Evolutionary conservation across 23 red algal genomes (phyloP), one percentile per base, ranked within the genome.

Genomic region (Gracilaria domingensis): DNA sequence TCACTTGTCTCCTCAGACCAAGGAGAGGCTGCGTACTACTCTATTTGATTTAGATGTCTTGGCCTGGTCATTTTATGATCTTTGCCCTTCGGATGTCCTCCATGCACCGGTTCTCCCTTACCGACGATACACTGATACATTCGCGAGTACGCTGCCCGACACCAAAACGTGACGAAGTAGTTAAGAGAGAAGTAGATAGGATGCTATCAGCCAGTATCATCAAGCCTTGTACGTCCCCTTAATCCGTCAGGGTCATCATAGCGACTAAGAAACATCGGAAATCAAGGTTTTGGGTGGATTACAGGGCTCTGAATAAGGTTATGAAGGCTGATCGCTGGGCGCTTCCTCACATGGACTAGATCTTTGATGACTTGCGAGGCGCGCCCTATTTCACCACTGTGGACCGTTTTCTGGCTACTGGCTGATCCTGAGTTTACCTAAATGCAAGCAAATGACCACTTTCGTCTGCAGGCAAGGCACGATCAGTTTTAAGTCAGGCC

Each of bases 301-400:
- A 82, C 50, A 11, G 34, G 4, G 32, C 49, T 2, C 28, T 82
- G 12, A 59, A 82, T 25, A 21, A 1, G n/a, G 49, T 82, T 12
- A 82, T 58, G 78, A 33, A 64, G 30, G 24, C 78, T 20, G 78
- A 82, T 58, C 78, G 78, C 7, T 82, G 78, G 54, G 50, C 78
- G 23, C 48, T 82, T 6, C 50, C 53, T 8, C 32, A 37, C 18
- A 82, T 82, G 4, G 14, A 60, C 37, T 14, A 82, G 6, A n/a
- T 45, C 4, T 45, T 45, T 45, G 42, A 45, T 45, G 42, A 45
- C 42, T 11, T 45, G 4, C 5, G 42, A 4, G 42, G 4, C 11
- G 4, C 5, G 5, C 11, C 42, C 5, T 45, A 7, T 11, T 45
- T 45, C 42, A 45, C 42, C 5, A 45, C 42, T 4, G 5, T 45